Base-by-base conservation (phyloP, 306 rosid species). In the Vicia villosa region DNA sequence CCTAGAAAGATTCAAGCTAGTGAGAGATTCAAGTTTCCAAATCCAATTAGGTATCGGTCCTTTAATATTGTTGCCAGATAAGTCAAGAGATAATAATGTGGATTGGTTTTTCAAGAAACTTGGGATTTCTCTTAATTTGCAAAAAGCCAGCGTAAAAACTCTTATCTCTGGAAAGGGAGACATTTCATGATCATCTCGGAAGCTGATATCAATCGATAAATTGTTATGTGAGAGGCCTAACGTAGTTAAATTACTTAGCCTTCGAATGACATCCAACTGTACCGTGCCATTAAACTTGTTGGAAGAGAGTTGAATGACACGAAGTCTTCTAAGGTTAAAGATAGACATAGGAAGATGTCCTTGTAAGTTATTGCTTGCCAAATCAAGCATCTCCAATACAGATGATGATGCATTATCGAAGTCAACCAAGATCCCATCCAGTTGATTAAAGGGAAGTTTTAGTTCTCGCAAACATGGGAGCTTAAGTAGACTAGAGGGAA, bases 151-250 rank as follows among this genome's bases (percentile, higher is more conserved):
- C 8, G 41, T 26, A 1, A 89, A 10, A 50, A 32, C 16, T 6
- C 0, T 12, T 1, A 83, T 1, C 0, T 51, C 2, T 1, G 84
- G 70, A 68, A 52, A 79, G 3, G 73, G 46, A 1, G 83, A 66
- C 3, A 5, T 0, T 19, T 41, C 32, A 0, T 14, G n/a, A 22
- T 0, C 47, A 17, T 32, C 57, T 0, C 0, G 26, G 0, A 8
- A 32, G 1, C 16, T 16, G 12, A 24, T 41, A 21, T 66, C 40
- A 22, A 87, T 15, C 0, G 10, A 68, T 66, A 87, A 50, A 6
- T 63, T 49, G 64, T 85, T 87, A 40, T 30, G 60, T 14, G 86
- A 80, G 42, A 89, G 89, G 17, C 75, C 86, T 6, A 90, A 73
- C 3, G 2, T 16, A 0, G 60, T 7, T 14, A 85, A 81, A 50